Conservation (phyloP, 345 rosid genomes). For the Clarkia xantiana region DNA sequence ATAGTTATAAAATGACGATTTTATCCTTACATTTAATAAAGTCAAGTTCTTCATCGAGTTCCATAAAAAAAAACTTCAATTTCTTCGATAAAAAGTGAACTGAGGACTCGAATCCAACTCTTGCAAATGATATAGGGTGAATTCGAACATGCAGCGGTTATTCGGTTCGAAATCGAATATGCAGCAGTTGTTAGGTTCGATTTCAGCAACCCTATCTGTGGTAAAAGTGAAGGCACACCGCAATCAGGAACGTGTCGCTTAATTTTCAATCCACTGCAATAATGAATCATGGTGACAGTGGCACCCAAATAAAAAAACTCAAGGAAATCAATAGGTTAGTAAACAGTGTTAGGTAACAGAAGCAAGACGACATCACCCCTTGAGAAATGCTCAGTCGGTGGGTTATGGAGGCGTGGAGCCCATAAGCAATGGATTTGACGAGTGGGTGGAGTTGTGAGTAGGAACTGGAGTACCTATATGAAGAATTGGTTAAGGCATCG, state of each 20-base stretch:
- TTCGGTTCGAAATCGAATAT: no score
- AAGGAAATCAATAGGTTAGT: conserved; percentile 48
- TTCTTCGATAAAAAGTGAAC: no score
- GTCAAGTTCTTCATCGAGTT: no score
- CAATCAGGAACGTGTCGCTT: conserved; percentile 29
- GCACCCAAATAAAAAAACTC: no score
- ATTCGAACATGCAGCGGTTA: no score
- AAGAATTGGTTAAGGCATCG: conserved; percentile 41
- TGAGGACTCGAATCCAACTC: no score
- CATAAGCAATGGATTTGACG: conserved; percentile 42
- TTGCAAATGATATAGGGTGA: no score
- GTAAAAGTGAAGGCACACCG: conserved; percentile 32
- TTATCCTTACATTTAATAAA: no score
- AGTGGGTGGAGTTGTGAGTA: conserved; percentile 26
- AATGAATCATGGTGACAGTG: conserved; percentile 51
- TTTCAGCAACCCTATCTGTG: conserved; percentile 14
- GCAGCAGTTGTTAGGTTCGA: no score
- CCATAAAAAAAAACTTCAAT: no score
- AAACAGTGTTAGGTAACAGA: conserved; percentile 53
- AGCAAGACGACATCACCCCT: conserved; percentile 67
- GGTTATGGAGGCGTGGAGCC: no score
- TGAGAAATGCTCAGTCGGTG: conserved; percentile 28
- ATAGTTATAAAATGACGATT: no score
- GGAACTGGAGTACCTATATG: conserved; percentile 46
- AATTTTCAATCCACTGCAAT: conserved; percentile 32